Conservation (phyloP, 148 eudicot genomes). For the Pouteria glomerata region DNA sequence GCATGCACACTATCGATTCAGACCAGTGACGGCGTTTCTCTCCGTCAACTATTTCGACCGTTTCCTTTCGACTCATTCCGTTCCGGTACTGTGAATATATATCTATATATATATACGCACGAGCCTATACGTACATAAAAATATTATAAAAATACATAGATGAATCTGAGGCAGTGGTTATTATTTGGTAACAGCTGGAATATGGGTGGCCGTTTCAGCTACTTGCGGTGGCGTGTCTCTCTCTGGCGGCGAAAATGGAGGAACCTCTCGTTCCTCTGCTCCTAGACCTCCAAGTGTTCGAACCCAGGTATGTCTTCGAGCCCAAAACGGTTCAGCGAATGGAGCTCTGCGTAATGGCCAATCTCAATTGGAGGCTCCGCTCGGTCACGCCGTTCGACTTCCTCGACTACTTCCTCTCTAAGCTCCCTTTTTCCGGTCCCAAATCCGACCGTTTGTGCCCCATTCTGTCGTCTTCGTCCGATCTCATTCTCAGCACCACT, state of each 20-base stretch:
- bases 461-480: conserved; percentile 10
- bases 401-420: conserved; percentile 27
- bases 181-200: conserved; percentile 6
- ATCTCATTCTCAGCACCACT: conserved; percentile 25
- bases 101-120: no score
- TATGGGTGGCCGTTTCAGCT: conserved; percentile 34
- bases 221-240: conserved; percentile 31
- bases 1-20: conserved; percentile 23
- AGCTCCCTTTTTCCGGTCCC: conserved; percentile 4
- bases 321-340: conserved; percentile 30
- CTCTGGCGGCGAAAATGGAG: conserved; percentile 38
- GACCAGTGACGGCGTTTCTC: conserved; percentile 33
- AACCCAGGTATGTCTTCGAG: conserved; percentile 23
- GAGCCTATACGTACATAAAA: no score
- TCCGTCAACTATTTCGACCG: conserved; percentile 42
- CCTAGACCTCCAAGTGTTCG: conserved; percentile 27
- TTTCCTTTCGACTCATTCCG: conserved; percentile 15
- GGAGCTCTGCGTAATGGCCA: conserved; percentile 31
- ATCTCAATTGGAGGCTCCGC: conserved; percentile 28
- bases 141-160: no score
- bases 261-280: conserved; percentile 27
- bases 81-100: no score
- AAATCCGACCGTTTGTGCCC: background rate
- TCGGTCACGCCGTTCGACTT: conserved; percentile 35
- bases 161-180: background rate